These are phyloP conservation scores for Pleurotus salmoneostramineus DNA, from an alignment of 768 basidiomycete species.

Conservation along the genomic window DNA sequence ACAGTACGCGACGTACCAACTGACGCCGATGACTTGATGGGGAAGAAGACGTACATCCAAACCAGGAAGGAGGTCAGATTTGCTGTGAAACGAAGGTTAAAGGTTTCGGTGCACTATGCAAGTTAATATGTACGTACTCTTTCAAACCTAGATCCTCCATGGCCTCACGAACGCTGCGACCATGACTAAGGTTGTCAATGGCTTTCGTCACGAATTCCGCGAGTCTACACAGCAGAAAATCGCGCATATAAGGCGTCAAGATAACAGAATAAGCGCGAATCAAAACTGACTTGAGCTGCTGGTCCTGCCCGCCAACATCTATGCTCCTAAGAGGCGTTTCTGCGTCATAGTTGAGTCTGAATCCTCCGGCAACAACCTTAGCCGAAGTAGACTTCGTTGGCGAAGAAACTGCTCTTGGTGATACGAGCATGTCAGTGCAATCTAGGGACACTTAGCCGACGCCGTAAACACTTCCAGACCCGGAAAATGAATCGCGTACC, in stretches of 20 bases:
- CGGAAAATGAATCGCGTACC: background rate
- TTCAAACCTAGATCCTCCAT: slow-evolving; percentile 48
- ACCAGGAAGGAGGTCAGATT: slow-evolving; percentile 59
- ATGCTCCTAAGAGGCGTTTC: slow-evolving; percentile 45
- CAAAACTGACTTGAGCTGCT: slow-evolving; percentile 38
- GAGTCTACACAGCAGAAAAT: slow-evolving; percentile 32
- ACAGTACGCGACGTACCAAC: slow-evolving; percentile 39
- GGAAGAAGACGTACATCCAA: slow-evolving; percentile 66
- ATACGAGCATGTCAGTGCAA: background rate
- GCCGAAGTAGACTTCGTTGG: background rate
- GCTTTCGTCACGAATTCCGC: slow-evolving; percentile 59
- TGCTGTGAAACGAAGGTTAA: slow-evolving; percentile 21
- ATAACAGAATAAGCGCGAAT: background rate
- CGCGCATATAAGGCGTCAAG: background rate
- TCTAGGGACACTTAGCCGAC: background rate
- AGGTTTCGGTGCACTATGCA: background rate
- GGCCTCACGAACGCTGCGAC: slow-evolving; percentile 46
- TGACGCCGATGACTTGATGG: slow-evolving; percentile 76
- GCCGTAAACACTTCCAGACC: background rate
- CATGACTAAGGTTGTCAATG: slow-evolving; percentile 55
- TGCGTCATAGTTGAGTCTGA: slow-evolving; percentile 45
- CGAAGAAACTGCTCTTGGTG: background rate
- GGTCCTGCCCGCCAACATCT: slow-evolving; percentile 58
- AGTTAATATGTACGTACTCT: slow-evolving; percentile 29
- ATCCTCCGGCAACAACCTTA: slow-evolving; percentile 22